These are phyloP conservation scores for Cotoneaster glaucophyllus DNA, from an alignment of 306 rosid genomes.

Conservation along the genomic window DNA sequence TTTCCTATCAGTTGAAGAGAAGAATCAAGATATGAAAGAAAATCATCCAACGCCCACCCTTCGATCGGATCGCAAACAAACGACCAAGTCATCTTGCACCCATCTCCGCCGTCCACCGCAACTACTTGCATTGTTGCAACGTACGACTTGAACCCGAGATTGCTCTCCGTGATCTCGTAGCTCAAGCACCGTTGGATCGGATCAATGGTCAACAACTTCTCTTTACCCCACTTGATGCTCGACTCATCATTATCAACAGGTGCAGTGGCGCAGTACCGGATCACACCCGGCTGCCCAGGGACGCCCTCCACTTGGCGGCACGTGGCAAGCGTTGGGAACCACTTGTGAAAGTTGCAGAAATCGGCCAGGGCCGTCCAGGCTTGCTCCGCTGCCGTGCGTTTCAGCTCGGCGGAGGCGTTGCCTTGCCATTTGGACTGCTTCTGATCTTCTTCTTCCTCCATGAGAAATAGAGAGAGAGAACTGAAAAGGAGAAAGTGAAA, in stretches of 20 bases:
- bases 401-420: not conserved
- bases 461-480: not conserved
- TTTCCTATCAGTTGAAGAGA: conserved; percentile 28
- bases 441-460: conserved; percentile 14
- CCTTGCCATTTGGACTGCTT: conserved; percentile 31
- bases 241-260: not conserved
- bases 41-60: conserved; percentile 29
- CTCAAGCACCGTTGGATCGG: conserved; percentile 34
- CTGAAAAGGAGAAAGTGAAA: too few species aligned
- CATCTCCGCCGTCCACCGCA: conserved; percentile 5
- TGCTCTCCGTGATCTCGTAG: conserved; percentile 38
- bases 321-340: conserved; percentile 26
- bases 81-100: conserved; percentile 55
- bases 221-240: conserved; percentile 37
- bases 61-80: conserved; percentile 48
- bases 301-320: conserved; percentile 36
- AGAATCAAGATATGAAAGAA: conserved; percentile 17
- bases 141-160: conserved; percentile 44
- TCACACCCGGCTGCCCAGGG: conserved; percentile 38
- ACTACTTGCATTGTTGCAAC: conserved; percentile 28
- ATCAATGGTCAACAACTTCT: conserved; percentile 42
- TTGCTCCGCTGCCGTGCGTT: not conserved
- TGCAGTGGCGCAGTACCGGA: conserved; percentile 36
- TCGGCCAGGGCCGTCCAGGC: conserved; percentile 43
- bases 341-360: conserved; percentile 47